A percentile compares a stretch with the other conserved stretches of the same genome.
Evolutionary conservation across 2,329 filamentous ascomycete species (phyloP).

Genomic region (Thielaviopsis musarum): DNA sequence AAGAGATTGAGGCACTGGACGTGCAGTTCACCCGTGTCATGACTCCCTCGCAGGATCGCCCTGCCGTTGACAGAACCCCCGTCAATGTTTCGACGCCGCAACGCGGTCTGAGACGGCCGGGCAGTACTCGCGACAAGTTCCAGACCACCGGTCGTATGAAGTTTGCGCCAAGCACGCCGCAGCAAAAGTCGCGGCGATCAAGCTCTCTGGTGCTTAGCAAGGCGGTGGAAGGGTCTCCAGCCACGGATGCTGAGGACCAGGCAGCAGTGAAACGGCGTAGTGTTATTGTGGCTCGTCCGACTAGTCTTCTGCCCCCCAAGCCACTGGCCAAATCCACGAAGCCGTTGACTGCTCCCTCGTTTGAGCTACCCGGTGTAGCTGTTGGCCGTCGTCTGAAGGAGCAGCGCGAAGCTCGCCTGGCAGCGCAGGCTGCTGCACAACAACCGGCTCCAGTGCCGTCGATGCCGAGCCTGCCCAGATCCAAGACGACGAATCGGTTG

Average conservation of each 20-base stretch:
- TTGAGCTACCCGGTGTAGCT: conserved; percentile 47
- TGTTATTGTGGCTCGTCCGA: conserved; percentile 19
- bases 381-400: conserved; percentile 40
- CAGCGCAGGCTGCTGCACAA: conserved; percentile 17
- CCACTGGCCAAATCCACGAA: conserved; percentile 35
- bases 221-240: conserved; percentile 13
- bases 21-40: conserved; percentile 14
- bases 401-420: conserved; percentile 37
- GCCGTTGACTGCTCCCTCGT: conserved; percentile 35
- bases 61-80: neutral
- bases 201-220: conserved; percentile 24
- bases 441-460: conserved; percentile 19
- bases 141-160: conserved; percentile 25
- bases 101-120: neutral
- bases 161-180: conserved; percentile 19
- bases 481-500: conserved; percentile 34
- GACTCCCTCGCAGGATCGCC: neutral
- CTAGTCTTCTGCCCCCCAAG: conserved; percentile 29
- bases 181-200: conserved; percentile 25
- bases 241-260: conserved; percentile 15
- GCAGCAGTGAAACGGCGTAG: conserved; percentile 15
- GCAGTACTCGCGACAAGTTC: conserved; percentile 15
- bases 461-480: conserved; percentile 19
- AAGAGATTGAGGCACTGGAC: conserved; percentile 39
- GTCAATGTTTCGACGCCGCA: neutral